Evolutionary conservation across 495 filamentous ascomycete species (phyloP).

Genomic region (Annulohypoxylon nitens): DNA sequence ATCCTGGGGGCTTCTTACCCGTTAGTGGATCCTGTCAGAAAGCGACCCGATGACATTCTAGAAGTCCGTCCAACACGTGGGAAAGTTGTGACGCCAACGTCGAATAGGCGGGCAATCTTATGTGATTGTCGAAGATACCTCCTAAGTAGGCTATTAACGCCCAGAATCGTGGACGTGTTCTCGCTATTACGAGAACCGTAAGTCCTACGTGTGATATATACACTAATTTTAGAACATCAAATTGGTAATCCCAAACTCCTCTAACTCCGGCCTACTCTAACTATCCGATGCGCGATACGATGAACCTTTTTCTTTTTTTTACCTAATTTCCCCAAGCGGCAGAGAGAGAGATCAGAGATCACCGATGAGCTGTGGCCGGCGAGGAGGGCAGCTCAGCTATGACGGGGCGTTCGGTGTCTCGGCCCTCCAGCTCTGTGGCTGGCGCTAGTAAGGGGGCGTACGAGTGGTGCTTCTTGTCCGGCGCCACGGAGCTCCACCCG

Average conservation of each 20-base stretch:
- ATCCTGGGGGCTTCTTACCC: slow-evolving; percentile 11
- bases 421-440: slow-evolving; percentile 35
- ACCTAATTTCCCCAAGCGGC: background rate
- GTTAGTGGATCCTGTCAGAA: slow-evolving; percentile 12
- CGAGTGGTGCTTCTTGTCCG: slow-evolving; percentile 28
- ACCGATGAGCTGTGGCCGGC: background rate
- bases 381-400: slow-evolving; percentile 34
- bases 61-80: background rate
- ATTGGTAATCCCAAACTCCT: slow-evolving; percentile 28
- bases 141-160: background rate
- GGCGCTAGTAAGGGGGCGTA: slow-evolving; percentile 31
- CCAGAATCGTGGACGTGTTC: background rate
- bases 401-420: slow-evolving; percentile 24
- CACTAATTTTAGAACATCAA: slow-evolving; percentile 30
- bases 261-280: slow-evolving; percentile 8
- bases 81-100: background rate
- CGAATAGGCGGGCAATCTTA: slow-evolving; percentile 10
- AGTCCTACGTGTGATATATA: slow-evolving; percentile 22
- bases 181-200: background rate
- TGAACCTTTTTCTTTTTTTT: background rate
- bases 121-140: slow-evolving; percentile 13
- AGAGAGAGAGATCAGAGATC: too few species aligned
- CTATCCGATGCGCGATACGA: background rate
- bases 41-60: background rate
- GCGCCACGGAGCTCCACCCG: slow-evolving; percentile 21